These are phyloP conservation scores for Tetrahymena borealis DNA, from an alignment of 73 alveolate genomes.

Conservation along the genomic window DNA sequence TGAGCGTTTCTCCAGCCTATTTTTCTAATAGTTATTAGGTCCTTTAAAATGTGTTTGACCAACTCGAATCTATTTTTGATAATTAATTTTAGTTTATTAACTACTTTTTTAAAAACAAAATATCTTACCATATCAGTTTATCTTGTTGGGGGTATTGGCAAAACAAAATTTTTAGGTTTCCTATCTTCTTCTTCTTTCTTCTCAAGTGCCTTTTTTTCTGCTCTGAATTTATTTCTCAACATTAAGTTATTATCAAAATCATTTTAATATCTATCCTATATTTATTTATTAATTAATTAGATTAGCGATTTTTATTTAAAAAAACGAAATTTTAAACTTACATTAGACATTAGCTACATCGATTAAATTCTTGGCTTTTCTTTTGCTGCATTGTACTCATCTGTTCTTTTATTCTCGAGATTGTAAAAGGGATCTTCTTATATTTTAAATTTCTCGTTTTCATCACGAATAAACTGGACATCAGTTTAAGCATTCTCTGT, in stretches of 20 bases:
- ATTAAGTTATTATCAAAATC: not conserved
- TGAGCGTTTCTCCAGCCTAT: not conserved
- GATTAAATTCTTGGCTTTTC: not conserved
- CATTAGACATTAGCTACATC: not conserved
- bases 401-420: not conserved
- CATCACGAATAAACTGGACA: not conserved
- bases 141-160: not conserved
- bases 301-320: not conserved
- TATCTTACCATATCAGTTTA: not conserved
- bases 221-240: not conserved
- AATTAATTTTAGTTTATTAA: not conserved
- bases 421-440: not conserved
- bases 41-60: not conserved
- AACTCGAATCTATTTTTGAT: not conserved
- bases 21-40: not conserved
- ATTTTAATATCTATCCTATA: not conserved
- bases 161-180: not conserved
- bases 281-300: not conserved
- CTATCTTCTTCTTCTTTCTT: not conserved
- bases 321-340: not conserved
- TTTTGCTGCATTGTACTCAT: not conserved
- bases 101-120: not conserved
- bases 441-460: not conserved
- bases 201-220: not conserved
- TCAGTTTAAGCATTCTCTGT: not conserved